Base-by-base conservation (phyloP, 345 rosid genomes). In the Lepidium aucheri region DNA sequence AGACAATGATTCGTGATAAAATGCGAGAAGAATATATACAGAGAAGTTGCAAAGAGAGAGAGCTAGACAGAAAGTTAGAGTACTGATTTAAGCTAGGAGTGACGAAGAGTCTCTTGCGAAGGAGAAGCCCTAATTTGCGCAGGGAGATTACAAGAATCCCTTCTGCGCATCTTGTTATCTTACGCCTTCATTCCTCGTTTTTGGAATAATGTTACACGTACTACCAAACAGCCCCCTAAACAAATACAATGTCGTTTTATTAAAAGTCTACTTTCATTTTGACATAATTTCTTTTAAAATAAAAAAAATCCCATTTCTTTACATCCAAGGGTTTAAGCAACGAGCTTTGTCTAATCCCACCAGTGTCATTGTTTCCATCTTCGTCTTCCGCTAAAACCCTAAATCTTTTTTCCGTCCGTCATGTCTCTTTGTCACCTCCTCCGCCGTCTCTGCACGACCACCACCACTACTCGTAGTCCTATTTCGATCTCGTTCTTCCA, bases 111-210 rank as follows among this genome's bases (percentile, higher is more conserved):
- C 53, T 24, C 36, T 56, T 53, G 53, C 44, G 49, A 64, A 60
- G 70, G 88, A 54, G 40, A 34, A 74, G 79, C 91, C 91, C 89
- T 86, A 86, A 84, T 86, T 82, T 86, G 88, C 88, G 89, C 91
- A 53, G 91, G 84, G 77, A 71, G 76, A 76, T 75, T 77, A 69
- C 6, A 67, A 24, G 34, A 68, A 60, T 76, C 69, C 14, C 53
- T 80, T 80, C 51, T 76, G 74, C 87, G 84, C 87, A 72, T 52
- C 74, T 72, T 64, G 68, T 77, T 81, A 83, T 77, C 85, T 67
- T 79, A 79, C 87, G 83, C 87, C 68, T 60, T 39, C 33, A 17
- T 69, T 33, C 34, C 30, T 28, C 59, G 7, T 46, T 16, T 28
- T 5, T 1, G 0, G 26, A 24, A 69, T 24, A 75, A 4, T 2